Evolutionary conservation across 495 filamentous ascomycete species (phyloP), one percentile per base, ranked within the genome.

Genomic region (Cercophora sp.): DNA sequence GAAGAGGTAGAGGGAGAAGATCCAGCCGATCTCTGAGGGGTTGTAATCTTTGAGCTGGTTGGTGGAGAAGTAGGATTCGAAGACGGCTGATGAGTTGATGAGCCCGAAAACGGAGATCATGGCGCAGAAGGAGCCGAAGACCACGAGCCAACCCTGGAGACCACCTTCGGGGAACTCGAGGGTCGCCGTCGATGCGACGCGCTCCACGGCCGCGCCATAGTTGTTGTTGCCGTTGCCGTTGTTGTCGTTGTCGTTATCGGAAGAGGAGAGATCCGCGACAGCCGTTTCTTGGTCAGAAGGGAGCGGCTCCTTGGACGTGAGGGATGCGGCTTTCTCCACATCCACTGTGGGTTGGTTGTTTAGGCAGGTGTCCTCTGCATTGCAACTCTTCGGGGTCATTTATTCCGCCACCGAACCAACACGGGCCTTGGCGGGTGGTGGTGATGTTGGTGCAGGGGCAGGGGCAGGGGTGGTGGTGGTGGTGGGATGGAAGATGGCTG

Each of bases 21-120:
- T 83, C 84, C 83, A 86, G 39, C 83, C 82, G 22, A 86, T 79
- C 49, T 81, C 74, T 11, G 77, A 73, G 4, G 78, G 63, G 35
- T 58, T 73, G 66, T 84, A 78, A 13, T 67, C 55, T 1, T 69
- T 62, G 13, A 87, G 72, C 63, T 87, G 82, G 59, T 86, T 65
- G 5, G 73, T 71, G 41, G 71, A 70, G 58, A 84, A 79, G 65
- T 84, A 84, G 49, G 82, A 78, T 61, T 85, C 82, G 19, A 85
- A 78, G 1, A 83, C 73, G 46, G 80, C 83, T 15, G 82, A 74
- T 63, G 75, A 78, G 65, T 84, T 78, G 74, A 83, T 78, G 46
- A 85, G 75, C 0, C 83, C 84, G 61, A 81, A 85, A n/a, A 83
- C 78, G 13, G 80, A 78, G 19, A 79, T 64, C 75, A 85, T 82